phyloP scores from a whole-genome alignment of 495 filamentous ascomycete genomes.

The Bombardia bombarda region DNA sequence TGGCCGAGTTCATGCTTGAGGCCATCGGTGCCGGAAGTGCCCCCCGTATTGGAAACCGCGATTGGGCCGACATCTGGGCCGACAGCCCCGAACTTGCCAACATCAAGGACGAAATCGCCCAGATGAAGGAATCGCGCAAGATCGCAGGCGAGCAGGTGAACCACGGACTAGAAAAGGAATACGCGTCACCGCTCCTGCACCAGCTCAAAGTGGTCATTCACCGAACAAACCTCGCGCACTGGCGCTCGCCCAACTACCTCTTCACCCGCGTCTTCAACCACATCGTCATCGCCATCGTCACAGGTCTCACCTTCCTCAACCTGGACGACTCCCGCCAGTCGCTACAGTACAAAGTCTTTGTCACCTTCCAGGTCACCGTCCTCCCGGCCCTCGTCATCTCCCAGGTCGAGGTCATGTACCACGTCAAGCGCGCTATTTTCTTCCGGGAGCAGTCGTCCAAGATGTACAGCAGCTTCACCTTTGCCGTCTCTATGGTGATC shows the following conservation, averaged over 20 bases:
- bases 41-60: conserved; percentile 62
- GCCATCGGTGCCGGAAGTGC: conserved; percentile 71
- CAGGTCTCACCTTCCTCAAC: conserved; percentile 63
- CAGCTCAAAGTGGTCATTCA: conserved; percentile 60
- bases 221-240: conserved; percentile 60
- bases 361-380: conserved; percentile 75
- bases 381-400: conserved; percentile 68
- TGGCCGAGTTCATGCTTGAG: conserved; percentile 85
- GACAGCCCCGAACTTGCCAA: conserved; percentile 61
- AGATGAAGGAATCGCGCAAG: conserved; percentile 54
- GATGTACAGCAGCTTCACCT: conserved; percentile 68
- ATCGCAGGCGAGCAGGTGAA: conserved; percentile 35
- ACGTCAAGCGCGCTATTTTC: conserved; percentile 64
- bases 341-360: conserved; percentile 73
- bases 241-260: conserved; percentile 67
- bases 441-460: conserved; percentile 73
- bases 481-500: conserved; percentile 60
- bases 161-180: conserved; percentile 51
- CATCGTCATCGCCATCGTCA: conserved; percentile 61
- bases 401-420: conserved; percentile 71
- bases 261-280: conserved; percentile 76
- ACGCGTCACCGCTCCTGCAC: conserved; percentile 64
- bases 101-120: conserved; percentile 55
- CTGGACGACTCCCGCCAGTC: conserved; percentile 59
- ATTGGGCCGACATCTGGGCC: conserved; percentile 76